phyloP scores from a whole-genome alignment of 1,139 yeast genomes.

The Pichia sp. region DNA sequence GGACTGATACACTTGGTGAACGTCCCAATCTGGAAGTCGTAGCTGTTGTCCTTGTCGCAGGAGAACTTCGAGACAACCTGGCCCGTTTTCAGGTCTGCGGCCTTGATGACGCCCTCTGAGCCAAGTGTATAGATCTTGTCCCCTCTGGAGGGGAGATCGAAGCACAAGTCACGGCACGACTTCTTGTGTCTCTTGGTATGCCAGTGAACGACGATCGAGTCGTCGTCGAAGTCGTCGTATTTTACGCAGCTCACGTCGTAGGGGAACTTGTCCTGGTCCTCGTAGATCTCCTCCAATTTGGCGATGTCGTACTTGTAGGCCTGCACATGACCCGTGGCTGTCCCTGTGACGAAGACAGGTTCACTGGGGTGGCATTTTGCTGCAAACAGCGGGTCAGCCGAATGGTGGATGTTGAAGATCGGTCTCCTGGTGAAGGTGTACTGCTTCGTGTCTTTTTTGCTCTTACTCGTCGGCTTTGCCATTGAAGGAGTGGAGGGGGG shows the following conservation, averaged over 20 bases:
- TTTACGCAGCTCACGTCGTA: conserved; percentile 18
- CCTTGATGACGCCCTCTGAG: conserved; percentile 72
- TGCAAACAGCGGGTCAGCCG: conserved; percentile 59
- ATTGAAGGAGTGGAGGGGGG: neutral
- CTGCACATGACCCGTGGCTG: conserved; percentile 73
- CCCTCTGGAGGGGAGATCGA: conserved; percentile 55
- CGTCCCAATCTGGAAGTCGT: conserved; percentile 32
- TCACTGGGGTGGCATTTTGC: conserved; percentile 75
- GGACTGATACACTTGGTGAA: conserved; percentile 63
- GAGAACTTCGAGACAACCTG: conserved; percentile 57
- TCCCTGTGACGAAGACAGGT: conserved; percentile 63
- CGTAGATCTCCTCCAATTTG: conserved; percentile 34
- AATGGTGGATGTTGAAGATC: conserved; percentile 19
- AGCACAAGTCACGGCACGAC: conserved; percentile 70
- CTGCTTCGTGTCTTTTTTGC: conserved; percentile 8
- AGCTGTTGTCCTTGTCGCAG: conserved; percentile 16
- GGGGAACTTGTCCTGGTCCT: conserved; percentile 18
- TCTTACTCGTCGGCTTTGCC: conserved; percentile 3
- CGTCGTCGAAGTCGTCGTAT: conserved; percentile 31
- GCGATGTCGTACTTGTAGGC: conserved; percentile 53
- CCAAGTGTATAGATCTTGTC: conserved; percentile 65
- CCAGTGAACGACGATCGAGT: conserved; percentile 50
- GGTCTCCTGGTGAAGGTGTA: conserved; percentile 16
- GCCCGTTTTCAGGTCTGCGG: conserved; percentile 70
- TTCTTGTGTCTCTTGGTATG: conserved; percentile 87